Evolutionary conservation across 495 filamentous ascomycete species (phyloP).

Genomic region (Friedmanniomyces simplex): DNA sequence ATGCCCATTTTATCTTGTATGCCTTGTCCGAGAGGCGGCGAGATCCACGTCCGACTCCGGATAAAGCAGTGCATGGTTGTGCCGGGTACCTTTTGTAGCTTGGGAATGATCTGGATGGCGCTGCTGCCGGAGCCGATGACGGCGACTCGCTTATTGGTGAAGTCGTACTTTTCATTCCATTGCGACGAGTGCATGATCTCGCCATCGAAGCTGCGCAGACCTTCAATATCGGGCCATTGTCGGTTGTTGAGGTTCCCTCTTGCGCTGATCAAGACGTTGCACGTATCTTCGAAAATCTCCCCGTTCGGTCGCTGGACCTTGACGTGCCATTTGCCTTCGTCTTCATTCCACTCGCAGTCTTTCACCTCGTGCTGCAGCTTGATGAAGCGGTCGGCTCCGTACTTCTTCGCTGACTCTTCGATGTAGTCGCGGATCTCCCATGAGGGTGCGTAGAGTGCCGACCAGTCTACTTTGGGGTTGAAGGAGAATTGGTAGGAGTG

Average conservation of each 20-base stretch:
- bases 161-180: constrained; percentile 31
- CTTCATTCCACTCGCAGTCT: constrained; percentile 23
- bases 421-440: constrained; percentile 31
- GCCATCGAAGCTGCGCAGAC: constrained; percentile 27
- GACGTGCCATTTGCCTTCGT: constrained; percentile 27
- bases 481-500: constrained; percentile 25
- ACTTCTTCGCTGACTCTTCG: constrained; percentile 25
- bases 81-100: constrained; percentile 22
- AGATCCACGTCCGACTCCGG: constrained; percentile 30
- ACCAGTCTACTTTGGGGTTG: constrained; percentile 30
- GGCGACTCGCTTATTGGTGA: constrained; percentile 28
- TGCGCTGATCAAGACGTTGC: constrained; percentile 27
- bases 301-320: constrained; percentile 24
- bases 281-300: constrained; percentile 18
- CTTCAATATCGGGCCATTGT: constrained; percentile 28
- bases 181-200: constrained; percentile 30
- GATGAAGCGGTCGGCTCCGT: constrained; percentile 30
- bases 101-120: constrained; percentile 31
- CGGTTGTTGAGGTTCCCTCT: constrained; percentile 28
- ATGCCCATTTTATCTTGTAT: constrained; percentile 24
- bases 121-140: constrained; percentile 30
- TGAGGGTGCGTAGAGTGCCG: constrained; percentile 27
- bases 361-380: constrained; percentile 25
- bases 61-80: constrained; percentile 26
- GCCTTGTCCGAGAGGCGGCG: constrained; percentile 21